phyloP scores from a whole-genome alignment of 352 stramenopile genomes.

The Lagenidium sp. region DNA sequence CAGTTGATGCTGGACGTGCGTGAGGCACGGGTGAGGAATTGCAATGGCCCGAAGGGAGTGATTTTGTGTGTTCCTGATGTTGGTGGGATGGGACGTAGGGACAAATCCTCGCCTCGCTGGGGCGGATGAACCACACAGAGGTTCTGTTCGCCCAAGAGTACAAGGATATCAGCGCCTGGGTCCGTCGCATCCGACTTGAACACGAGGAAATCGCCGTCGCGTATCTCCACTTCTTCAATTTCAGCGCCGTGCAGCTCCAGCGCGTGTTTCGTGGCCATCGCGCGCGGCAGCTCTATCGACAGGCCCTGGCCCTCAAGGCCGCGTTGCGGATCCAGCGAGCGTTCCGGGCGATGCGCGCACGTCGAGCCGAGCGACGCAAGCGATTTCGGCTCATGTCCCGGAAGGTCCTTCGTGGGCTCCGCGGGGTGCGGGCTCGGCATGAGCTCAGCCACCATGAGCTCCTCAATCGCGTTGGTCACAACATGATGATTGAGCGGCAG shows the following conservation, averaged over 20 bases:
- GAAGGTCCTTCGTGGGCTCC: constrained; percentile 45
- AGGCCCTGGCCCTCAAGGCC: constrained; percentile 27
- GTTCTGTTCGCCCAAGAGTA: constrained; percentile 6
- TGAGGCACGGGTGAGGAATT: too few species aligned
- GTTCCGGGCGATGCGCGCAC: constrained; percentile 26
- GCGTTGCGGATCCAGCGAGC: constrained; percentile 34
- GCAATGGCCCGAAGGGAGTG: too few species aligned
- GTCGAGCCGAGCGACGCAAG: constrained; percentile 16
- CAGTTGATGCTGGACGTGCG: too few species aligned
- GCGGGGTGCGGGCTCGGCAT: constrained; percentile 22
- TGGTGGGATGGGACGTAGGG: too few species aligned
- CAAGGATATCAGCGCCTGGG: not conserved
- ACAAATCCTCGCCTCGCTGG: constrained; percentile 9
- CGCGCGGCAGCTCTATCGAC: constrained; percentile 35
- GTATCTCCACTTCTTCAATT: not conserved
- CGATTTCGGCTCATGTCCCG: constrained; percentile 28
- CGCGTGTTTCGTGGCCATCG: constrained; percentile 79
- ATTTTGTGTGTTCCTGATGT: too few species aligned
- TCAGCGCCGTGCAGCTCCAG: constrained; percentile 51
- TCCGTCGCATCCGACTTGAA: not conserved
- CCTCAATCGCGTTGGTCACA: constrained; percentile 39
- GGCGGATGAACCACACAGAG: constrained; percentile 14
- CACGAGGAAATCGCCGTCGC: not conserved
- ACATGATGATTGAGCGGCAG: constrained; percentile 56
- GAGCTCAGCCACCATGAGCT: constrained; percentile 43